Percentiles rank a stretch among this genome's conserved stretches.
phyloP scores from a whole-genome alignment of 768 basidiomycete genomes.

The Tulasnella sp. region DNA sequence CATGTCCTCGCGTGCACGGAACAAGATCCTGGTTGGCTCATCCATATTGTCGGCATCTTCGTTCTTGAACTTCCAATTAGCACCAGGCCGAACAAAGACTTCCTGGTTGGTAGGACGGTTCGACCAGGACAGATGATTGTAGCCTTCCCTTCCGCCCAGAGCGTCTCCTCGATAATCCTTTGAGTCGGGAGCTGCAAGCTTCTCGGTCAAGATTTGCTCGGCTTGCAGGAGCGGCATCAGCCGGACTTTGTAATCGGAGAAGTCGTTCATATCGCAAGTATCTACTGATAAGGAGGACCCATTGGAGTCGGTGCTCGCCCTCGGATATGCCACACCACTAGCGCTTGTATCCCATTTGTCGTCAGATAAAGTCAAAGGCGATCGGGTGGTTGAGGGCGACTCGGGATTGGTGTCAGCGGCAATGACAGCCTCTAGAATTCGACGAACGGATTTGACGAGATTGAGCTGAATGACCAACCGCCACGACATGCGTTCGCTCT shows the following conservation, averaged over 20 bases:
- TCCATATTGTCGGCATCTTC: not conserved
- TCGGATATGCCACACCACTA: constrained; percentile 10
- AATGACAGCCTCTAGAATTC: constrained; percentile 42
- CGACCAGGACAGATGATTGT: constrained; percentile 13
- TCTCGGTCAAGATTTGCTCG: constrained; percentile 11
- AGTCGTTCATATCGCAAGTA: constrained; percentile 7
- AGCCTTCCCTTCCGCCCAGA: constrained; percentile 10
- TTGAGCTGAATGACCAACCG: constrained; percentile 57
- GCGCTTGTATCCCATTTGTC: constrained; percentile 13
- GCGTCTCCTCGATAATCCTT: constrained; percentile 10
- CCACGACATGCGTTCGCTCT: constrained; percentile 48
- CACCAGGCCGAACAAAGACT: constrained; percentile 9
- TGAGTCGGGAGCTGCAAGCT: constrained; percentile 13
- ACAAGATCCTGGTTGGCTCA: constrained; percentile 3
- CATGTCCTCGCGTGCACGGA: constrained; percentile 10
- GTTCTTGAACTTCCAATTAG: constrained; percentile 6
- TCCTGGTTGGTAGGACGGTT: not conserved
- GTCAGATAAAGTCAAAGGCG: not conserved
- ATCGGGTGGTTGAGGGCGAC: not conserved
- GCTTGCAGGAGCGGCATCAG: constrained; percentile 10
- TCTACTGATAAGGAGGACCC: not conserved
- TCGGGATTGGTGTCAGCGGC: constrained; percentile 24
- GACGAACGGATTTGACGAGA: constrained; percentile 50
- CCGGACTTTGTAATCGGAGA: constrained; percentile 7
- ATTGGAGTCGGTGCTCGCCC: not conserved